Conservation (phyloP, 192 early-diverging fungal genomes). For the Dissophora globulifera region DNA sequence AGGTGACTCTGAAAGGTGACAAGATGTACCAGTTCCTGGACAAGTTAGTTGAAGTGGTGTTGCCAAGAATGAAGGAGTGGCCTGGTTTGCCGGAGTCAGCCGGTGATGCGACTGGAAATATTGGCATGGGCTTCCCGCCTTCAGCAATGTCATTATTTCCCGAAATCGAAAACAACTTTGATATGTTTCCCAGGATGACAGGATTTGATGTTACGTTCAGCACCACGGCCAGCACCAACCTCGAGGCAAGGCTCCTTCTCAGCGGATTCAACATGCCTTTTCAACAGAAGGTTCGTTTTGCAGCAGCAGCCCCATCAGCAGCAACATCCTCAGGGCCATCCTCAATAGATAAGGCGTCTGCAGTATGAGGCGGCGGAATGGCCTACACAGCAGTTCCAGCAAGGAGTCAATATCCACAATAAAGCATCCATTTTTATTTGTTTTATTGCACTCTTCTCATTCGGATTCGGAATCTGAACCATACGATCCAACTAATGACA, state of each 20-base stretch:
- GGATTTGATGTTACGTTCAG: constrained; percentile 88
- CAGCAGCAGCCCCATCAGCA: constrained; percentile 32
- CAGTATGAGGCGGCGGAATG: no score
- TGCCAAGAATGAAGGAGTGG: constrained; percentile 95
- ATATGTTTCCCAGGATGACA: constrained; percentile 90
- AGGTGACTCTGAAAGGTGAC: constrained; percentile 82
- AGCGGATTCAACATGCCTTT: constrained; percentile 94
- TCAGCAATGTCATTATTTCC: constrained; percentile 92
- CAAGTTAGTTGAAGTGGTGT: constrained; percentile 91
- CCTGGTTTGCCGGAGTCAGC: constrained; percentile 75
- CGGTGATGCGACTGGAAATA: constrained; percentile 85
- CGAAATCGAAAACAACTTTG: constrained; percentile 96
- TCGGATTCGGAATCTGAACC: constrained; percentile 48
- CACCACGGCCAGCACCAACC: constrained; percentile 83
- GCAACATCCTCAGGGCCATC: constrained; percentile 12
- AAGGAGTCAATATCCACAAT: no score
- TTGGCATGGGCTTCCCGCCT: constrained; percentile 86
- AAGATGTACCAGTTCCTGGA: constrained; percentile 96
- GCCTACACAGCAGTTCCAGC: no score
- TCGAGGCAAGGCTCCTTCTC: constrained; percentile 83
- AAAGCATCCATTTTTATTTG: neutral
- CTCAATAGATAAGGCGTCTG: constrained; percentile 18
- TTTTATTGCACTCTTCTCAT: neutral
- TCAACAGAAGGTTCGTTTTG: constrained; percentile 50
- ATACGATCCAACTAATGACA: constrained; percentile 41